Evolutionary conservation across 1,284 basidiomycete genomes (phyloP).

Genomic region (Ganoderma multipileum): DNA sequence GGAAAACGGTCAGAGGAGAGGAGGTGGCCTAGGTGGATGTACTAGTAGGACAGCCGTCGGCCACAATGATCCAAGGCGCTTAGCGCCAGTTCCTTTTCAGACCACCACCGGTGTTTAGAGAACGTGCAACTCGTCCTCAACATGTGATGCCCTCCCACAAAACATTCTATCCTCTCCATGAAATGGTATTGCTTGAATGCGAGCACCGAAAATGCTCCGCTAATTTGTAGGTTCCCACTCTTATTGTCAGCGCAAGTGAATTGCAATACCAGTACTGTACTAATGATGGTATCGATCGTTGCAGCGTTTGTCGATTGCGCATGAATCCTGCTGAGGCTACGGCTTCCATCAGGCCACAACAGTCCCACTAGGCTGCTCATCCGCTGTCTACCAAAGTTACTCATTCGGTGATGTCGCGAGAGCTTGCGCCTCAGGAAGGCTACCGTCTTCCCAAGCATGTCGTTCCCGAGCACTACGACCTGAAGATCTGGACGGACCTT

Average conservation of each 20-base stretch:
- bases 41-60: background rate
- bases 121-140: no score
- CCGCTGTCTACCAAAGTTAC: background rate
- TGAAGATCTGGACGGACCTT: conserved; percentile 87
- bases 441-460: conserved; percentile 82
- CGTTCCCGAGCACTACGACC: conserved; percentile 80
- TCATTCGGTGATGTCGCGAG: background rate
- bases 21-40: background rate
- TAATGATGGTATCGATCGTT: conserved; percentile 1
- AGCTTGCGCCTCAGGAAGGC: conserved; percentile 31
- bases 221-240: background rate
- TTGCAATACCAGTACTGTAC: background rate
- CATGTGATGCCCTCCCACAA: no score
- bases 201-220: background rate
- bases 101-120: no score
- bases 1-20: background rate
- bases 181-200: background rate
- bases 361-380: background rate
- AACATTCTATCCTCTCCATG: no score
- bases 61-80: no score
- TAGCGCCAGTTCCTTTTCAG: no score
- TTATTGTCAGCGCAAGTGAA: background rate
- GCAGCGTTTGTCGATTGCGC: background rate
- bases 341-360: background rate
- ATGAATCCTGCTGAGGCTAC: background rate